Percentiles rank a stretch among this genome's conserved stretches.
These are phyloP conservation scores for Euryodendron excelsum DNA, from an alignment of 148 eudicot species.

Conservation along the genomic window DNA sequence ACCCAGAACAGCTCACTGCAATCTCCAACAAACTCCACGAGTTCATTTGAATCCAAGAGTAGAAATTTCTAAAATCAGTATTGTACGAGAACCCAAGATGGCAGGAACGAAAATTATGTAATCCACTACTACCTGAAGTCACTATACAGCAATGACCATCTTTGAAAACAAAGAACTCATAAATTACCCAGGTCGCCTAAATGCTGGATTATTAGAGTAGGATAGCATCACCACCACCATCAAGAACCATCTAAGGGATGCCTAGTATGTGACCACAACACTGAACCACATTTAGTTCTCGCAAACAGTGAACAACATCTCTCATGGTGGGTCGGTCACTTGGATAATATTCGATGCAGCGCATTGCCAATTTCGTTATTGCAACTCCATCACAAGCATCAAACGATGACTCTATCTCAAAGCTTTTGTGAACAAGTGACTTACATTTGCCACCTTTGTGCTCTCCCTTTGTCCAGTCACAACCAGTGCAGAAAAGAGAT, in stretches of 20 bases:
- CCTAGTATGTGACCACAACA: background rate
- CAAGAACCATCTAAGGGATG: background rate
- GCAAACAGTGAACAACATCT: background rate
- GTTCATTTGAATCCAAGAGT: too few species aligned
- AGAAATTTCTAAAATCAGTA: too few species aligned
- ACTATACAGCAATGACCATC: too few species aligned
- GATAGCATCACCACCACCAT: background rate
- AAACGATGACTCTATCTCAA: background rate
- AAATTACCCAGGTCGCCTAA: too few species aligned
- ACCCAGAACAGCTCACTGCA: too few species aligned
- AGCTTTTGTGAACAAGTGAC: background rate
- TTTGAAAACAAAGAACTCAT: too few species aligned
- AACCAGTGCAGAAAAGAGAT: too few species aligned
- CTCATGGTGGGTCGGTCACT: background rate
- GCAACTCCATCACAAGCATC: background rate
- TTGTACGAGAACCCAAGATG: too few species aligned
- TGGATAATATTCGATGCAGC: background rate
- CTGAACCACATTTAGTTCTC: background rate
- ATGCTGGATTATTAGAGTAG: too few species aligned
- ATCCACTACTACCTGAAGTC: too few species aligned
- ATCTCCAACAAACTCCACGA: too few species aligned
- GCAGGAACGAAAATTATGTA: too few species aligned
- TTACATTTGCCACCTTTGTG: background rate
- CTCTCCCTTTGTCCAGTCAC: background rate
- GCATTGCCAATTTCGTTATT: background rate